These are phyloP conservation scores for Phyllachora maydis DNA, from an alignment of 2,329 filamentous ascomycete genomes.

Conservation along the genomic window DNA sequence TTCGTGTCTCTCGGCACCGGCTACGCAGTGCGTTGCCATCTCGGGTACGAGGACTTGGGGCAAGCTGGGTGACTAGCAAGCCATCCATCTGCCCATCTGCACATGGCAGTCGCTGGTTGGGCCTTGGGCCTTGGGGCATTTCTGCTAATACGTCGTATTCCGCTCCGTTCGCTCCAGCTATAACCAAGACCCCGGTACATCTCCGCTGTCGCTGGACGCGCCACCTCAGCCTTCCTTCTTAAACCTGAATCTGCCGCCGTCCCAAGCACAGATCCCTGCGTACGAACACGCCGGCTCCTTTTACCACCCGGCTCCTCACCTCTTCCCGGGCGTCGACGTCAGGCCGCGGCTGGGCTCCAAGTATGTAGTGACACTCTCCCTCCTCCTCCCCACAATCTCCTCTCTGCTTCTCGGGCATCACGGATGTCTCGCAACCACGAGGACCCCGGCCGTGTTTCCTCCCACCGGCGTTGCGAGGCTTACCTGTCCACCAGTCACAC, in stretches of 20 bases:
- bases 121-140: too few relatives aligned
- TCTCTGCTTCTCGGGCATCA: conserved; percentile 1
- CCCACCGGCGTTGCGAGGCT: conserved; percentile 7
- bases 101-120: too few relatives aligned
- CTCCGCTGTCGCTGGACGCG: conserved; percentile 30
- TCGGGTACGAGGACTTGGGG: not conserved
- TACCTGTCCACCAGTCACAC: conserved; percentile 20
- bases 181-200: conserved; percentile 28
- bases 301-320: conserved; percentile 20
- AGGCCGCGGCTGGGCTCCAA: conserved; percentile 31
- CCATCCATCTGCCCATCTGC: too few relatives aligned
- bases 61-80: not conserved
- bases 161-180: too few relatives aligned
- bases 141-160: too few relatives aligned
- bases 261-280: conserved; percentile 19
- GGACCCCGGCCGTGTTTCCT: too few relatives aligned
- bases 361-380: conserved; percentile 19
- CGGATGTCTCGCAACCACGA: too few relatives aligned
- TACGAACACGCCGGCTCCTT: conserved; percentile 28
- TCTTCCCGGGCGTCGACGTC: conserved; percentile 28
- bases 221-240: conserved; percentile 27
- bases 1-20: too few relatives aligned
- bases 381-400: conserved; percentile 3
- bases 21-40: conserved; percentile 5
- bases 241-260: conserved; percentile 26